These are phyloP conservation scores for Mycosphaerella sp. DNA, from an alignment of 2,329 filamentous ascomycete genomes.

Conservation along the genomic window DNA sequence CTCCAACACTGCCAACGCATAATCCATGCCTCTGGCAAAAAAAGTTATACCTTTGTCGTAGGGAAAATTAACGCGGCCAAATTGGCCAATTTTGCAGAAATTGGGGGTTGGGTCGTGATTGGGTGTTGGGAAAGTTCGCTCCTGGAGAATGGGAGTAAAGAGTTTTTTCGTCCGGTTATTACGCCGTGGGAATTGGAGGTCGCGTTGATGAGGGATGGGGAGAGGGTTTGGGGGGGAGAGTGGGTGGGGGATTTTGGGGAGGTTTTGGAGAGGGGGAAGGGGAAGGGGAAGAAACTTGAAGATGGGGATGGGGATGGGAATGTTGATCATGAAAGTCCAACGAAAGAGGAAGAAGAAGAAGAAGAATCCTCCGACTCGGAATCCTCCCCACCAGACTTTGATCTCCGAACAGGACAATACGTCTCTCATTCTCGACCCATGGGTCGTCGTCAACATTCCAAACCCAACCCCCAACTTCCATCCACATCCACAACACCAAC, in stretches of 20 bases:
- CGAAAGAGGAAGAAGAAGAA: constrained; percentile 52
- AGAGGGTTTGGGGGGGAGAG: constrained; percentile 75
- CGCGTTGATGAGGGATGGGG: constrained; percentile 66
- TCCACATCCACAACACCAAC: not conserved
- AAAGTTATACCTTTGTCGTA: constrained; percentile 92
- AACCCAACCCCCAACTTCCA: too few species aligned
- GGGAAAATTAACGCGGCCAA: constrained; percentile 95
- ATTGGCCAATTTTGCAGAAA: constrained; percentile 90
- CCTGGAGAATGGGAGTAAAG: constrained; percentile 28
- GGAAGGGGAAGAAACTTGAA: not conserved
- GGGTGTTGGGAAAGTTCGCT: constrained; percentile 89
- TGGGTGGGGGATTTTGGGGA: constrained; percentile 85
- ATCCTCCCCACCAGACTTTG: constrained; percentile 68
- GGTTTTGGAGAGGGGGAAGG: constrained; percentile 44
- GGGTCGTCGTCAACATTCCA: constrained; percentile 27
- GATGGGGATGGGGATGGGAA: constrained; percentile 26
- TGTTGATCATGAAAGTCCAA: constrained; percentile 35
- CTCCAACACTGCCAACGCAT: constrained; percentile 65
- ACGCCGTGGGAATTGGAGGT: constrained; percentile 91
- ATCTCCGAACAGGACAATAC: constrained; percentile 80
- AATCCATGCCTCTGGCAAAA: constrained; percentile 79
- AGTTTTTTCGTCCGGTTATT: constrained; percentile 81
- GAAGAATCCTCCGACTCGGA: constrained; percentile 49
- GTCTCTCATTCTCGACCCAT: constrained; percentile 73
- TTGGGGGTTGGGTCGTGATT: constrained; percentile 94